Conservation (phyloP, 1,284 basidiomycete genomes). For the Naganishia cerealis region DNA sequence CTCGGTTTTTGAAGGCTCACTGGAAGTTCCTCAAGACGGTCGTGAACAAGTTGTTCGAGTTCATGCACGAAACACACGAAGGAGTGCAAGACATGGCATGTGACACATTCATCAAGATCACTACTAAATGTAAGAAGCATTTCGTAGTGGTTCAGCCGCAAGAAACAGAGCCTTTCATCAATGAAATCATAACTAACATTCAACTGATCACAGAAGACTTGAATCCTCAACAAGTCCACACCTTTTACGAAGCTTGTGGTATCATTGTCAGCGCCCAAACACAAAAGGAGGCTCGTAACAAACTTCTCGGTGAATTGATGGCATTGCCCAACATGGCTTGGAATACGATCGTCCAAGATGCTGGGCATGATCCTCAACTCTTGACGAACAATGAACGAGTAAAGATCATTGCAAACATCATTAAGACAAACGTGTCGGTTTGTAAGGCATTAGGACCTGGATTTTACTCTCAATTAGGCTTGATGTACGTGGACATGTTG, state of each 20-base stretch:
- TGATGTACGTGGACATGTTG: too few species aligned
- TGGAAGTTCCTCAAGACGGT: constrained; percentile 99
- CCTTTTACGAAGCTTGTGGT: constrained; percentile 97
- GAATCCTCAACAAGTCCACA: constrained; percentile 93
- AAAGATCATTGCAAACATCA: too few species aligned
- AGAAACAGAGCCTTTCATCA: constrained; percentile 95
- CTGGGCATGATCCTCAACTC: too few species aligned
- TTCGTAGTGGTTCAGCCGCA: constrained; percentile 99
- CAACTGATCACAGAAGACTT: constrained; percentile 95
- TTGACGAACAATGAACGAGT: too few species aligned
- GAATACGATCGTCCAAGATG: too few species aligned
- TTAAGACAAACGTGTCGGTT: too few species aligned
- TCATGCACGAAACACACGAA: constrained; percentile 99
- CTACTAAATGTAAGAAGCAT: constrained; percentile 95
- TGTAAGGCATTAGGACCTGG: too few species aligned
- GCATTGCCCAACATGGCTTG: too few species aligned
- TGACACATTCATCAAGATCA: constrained; percentile 99
- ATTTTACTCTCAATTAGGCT: too few species aligned
- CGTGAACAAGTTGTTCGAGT: constrained; percentile 99
- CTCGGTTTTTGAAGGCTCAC: constrained; percentile 98
- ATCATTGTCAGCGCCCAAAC: too few species aligned
- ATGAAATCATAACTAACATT: constrained; percentile 89
- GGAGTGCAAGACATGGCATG: constrained; percentile 99
- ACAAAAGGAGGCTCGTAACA: too few species aligned
- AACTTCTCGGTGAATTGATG: too few species aligned